phyloP scores from a whole-genome alignment of 495 filamentous ascomycete species.

The Cudoniella acicularis region DNA sequence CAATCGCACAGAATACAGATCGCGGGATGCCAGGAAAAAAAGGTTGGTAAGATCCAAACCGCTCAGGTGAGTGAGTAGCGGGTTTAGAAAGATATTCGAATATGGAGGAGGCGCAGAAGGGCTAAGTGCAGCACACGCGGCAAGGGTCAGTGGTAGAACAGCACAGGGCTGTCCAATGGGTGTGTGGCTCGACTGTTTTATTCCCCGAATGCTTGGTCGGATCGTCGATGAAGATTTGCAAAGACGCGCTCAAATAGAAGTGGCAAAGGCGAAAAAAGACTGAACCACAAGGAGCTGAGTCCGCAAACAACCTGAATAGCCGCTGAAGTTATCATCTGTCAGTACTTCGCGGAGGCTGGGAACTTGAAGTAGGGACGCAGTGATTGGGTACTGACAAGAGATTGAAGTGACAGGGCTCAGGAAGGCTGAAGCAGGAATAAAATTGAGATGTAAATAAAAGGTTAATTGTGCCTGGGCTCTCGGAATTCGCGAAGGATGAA shows the following conservation, averaged over 20 bases:
- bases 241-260: not conserved
- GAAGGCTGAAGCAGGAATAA: not conserved
- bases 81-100: not conserved
- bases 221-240: not conserved
- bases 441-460: not conserved
- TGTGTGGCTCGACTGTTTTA: not conserved
- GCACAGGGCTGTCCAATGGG: not conserved
- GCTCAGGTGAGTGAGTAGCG: not conserved
- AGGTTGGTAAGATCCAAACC: not conserved
- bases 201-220: not conserved
- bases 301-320: not conserved
- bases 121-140: not conserved
- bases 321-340: not conserved
- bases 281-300: not conserved
- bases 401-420: not conserved
- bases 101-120: conserved; percentile 8
- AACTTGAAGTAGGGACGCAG: not conserved
- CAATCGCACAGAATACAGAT: no score
- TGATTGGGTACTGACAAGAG: conserved; percentile 17
- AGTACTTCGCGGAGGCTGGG: conserved; percentile 8
- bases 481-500: conserved; percentile 3
- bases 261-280: not conserved
- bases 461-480: conserved; percentile 1
- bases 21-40: conserved; percentile 6
- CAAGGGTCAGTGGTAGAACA: not conserved